phyloP scores from a whole-genome alignment of 768 basidiomycete genomes.

The Agrocybe praecox region DNA sequence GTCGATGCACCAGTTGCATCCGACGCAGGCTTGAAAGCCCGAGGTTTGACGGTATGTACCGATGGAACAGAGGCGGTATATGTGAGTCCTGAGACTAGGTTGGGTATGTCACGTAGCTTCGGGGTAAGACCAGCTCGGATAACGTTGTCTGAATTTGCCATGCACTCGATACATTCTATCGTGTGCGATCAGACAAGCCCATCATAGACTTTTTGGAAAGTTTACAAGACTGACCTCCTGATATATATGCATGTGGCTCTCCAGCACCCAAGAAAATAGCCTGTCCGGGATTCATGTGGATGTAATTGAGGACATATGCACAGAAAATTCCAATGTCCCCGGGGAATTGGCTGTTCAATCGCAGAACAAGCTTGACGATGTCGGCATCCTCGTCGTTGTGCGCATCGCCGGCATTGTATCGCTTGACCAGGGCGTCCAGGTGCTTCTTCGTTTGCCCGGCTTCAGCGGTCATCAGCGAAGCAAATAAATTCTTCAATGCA shows the following conservation, averaged over 20 bases:
- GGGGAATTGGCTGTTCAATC: constrained; percentile 76
- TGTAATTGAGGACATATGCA: constrained; percentile 85
- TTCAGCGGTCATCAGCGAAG: constrained; percentile 83
- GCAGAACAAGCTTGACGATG: constrained; percentile 63
- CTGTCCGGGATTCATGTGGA: constrained; percentile 77
- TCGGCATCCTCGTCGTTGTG: constrained; percentile 41
- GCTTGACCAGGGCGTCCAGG: constrained; percentile 55
- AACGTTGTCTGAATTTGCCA: constrained; percentile 99
- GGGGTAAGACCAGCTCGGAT: constrained; percentile 98
- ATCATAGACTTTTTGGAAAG: no score
- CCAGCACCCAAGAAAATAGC: constrained; percentile 96
- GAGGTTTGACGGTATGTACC: constrained; percentile 72
- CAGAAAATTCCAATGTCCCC: constrained; percentile 95
- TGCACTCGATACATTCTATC: constrained; percentile 96
- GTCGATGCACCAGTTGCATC: constrained; percentile 23
- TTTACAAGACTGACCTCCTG: constrained; percentile 67
- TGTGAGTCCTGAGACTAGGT: constrained; percentile 85
- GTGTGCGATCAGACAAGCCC: constrained; percentile 4
- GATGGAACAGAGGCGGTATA: constrained; percentile 73
- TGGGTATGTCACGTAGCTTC: constrained; percentile 92
- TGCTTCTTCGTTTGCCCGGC: constrained; percentile 50
- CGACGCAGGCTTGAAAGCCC: constrained; percentile 35
- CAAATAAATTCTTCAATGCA: constrained; percentile 77
- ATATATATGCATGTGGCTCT: constrained; percentile 96
- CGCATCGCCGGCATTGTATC: constrained; percentile 56